Percentiles rank a stretch among this genome's conserved stretches.
Conservation (phyloP, 371 early-diverging fungal species). For the Chytridium lagenaria region DNA sequence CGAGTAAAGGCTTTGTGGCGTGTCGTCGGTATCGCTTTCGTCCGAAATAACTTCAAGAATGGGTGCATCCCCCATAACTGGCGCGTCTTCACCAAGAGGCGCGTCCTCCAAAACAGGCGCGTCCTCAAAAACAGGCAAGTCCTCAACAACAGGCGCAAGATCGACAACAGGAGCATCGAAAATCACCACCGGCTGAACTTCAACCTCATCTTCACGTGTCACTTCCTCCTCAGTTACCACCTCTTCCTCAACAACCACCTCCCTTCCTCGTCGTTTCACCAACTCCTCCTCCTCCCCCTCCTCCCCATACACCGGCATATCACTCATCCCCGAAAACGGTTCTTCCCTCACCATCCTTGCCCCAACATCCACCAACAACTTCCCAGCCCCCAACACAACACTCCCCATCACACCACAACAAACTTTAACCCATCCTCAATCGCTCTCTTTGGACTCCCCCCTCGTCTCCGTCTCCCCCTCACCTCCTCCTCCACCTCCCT, state of each 20-base stretch:
- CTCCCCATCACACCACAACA: neutral
- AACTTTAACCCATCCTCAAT: neutral
- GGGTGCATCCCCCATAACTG: neutral
- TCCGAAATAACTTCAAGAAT: neutral
- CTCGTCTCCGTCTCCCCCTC: neutral
- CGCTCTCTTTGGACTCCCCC: neutral
- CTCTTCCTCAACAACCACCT: neutral
- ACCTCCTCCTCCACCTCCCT: neutral
- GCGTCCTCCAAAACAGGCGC: neutral
- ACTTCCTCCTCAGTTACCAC: neutral
- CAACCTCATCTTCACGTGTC: neutral
- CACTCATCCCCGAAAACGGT: conserved; percentile 4
- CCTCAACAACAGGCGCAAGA: neutral
- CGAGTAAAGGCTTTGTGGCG: conserved; percentile 2
- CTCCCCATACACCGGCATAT: neutral
- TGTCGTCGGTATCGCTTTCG: neutral
- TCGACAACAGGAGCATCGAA: neutral
- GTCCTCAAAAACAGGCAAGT: neutral
- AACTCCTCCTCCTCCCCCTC: neutral
- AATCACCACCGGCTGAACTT: neutral
- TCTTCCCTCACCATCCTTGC: neutral
- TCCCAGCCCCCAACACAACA: conserved; percentile 6
- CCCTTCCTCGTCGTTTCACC: neutral
- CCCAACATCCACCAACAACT: conserved; percentile 6
- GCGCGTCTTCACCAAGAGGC: neutral